Evolutionary conservation across 1,139 yeast species (phyloP).

Genomic region (Saccharomyces hybrid): DNA sequence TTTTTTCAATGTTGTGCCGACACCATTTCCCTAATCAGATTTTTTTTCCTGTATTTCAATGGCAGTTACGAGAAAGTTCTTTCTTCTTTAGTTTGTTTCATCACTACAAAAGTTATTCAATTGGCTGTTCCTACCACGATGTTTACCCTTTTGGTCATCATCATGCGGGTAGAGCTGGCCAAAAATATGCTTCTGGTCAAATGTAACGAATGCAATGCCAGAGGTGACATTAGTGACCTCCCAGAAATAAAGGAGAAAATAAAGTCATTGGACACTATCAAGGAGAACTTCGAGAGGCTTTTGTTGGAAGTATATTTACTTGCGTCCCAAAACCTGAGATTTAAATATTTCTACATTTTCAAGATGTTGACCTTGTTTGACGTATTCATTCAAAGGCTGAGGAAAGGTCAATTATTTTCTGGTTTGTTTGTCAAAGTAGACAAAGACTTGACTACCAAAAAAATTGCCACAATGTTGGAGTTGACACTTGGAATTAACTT

Average conservation of each 20-base stretch:
- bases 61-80: constrained; percentile 13
- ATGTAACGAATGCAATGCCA: constrained; percentile 2
- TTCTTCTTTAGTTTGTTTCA: constrained; percentile 16
- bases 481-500: constrained; percentile 11
- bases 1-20: constrained; percentile 17
- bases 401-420: constrained; percentile 18
- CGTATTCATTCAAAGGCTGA: constrained; percentile 20
- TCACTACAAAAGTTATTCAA: constrained; percentile 21
- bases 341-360: constrained; percentile 28
- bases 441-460: constrained; percentile 4
- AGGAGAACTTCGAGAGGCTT: constrained; percentile 15
- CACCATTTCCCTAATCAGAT: constrained; percentile 12
- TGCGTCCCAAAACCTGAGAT: constrained; percentile 23
- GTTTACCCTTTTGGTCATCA: constrained; percentile 17
- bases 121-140: constrained; percentile 20
- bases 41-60: constrained; percentile 18
- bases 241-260: constrained; percentile 13
- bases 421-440: constrained; percentile 8
- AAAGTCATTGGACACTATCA: constrained; percentile 15
- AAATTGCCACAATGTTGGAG: constrained; percentile 6
- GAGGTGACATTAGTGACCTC: constrained; percentile 2
- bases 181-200: constrained; percentile 9
- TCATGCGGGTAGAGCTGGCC: constrained; percentile 20
- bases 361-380: constrained; percentile 28
- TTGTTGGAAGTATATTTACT: constrained; percentile 19